Base-by-base conservation (phyloP, 108 stramenopile species). In the Parietichytrium sp. region DNA sequence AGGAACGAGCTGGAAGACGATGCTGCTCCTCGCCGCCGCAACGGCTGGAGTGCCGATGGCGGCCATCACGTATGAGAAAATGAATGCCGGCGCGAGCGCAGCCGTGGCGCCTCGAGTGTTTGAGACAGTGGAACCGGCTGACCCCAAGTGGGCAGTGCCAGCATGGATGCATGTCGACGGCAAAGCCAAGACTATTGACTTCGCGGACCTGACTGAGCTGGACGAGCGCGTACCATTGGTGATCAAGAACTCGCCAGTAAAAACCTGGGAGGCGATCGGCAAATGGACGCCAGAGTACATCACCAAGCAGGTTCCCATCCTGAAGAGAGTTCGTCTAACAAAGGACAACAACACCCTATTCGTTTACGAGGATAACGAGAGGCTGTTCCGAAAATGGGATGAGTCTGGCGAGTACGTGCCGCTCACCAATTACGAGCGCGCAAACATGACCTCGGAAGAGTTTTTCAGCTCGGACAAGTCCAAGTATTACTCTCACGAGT, bases 161-260 rank as follows among this genome's bases (percentile, higher is more conserved):
- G 25, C 20, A n/a, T 72, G 61, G 61, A 16, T 72, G 23, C 38
- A 72, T n/a, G 61, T 72, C 61, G 45, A 33, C 13, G 61, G 33
- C 38, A 72, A 72, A 20, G 61, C n/a, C 18, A 50, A 18, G 49
- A 16, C 16, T 16, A n/a, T 50, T 16, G n/a, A 50, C 16, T 50
- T 50, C n/a, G 49, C 49, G 49, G 49, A 50, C 16, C 16, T 50
- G 16, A 16, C 16, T 16, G 18, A 50, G 49, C 49, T 50, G 18
- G 49, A 50, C n/a, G 49, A 50, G 16, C 16, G n/a, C 16, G 49
- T 50, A 18, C 49, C 49, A 50, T 18, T 50, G 49, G n/a, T 50
- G 18, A 50, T 50, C n/a, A 50, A 50, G n/a, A 16, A 50, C n/a
- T 50, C 49, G n/a, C 49, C 49, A 50, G 49, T 50, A n/a, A 50